Evolutionary conservation across 1,284 basidiomycete genomes (phyloP), one percentile per base, ranked within the genome.

Genomic region (Erythrobasidium hasegawianum): DNA sequence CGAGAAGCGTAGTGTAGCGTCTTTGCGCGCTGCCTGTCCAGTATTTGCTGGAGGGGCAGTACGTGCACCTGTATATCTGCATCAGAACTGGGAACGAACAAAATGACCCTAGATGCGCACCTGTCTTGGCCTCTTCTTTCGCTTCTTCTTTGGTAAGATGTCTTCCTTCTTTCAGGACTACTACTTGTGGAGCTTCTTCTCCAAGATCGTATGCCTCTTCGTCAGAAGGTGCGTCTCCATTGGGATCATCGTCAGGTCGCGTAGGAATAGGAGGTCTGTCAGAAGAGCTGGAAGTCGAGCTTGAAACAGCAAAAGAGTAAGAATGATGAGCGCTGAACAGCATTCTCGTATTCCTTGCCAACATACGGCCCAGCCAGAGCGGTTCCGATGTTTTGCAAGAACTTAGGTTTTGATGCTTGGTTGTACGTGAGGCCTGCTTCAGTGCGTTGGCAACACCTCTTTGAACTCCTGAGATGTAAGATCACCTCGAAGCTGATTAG

Each of bases 111-210:
- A 10, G 2, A 27, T 41, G 26, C 50, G 4, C n/a, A 90, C 90
- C 87, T 81, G 83, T 84, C 57, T 47, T 47, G n/a, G 16, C 22
- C n/a, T n/a, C 26, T 53, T 8, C 86, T 80, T 88, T 87, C 1
- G 82, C 89, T 73, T 93, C 87, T 57, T 82, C 78, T 68, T 82
- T 85, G 2, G 82, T 85, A 56, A 93, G 79, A 78, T 93, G 90
- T 74, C 89, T 90, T 27, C 90, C 90, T 72, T 87, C 84, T 74
- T 83, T 88, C 71, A 93, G 76, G 9, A 93, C 90, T 1, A 93
- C 88, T 2, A 93, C 84, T 75, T 89, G 87, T 8, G 90, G 90
- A 70, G 83, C 85, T 77, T 93, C 90, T 71, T 92, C 90, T 8
- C 56, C 62, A 33, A 65, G 22, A 18, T 82, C 83, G 57, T 90